These are phyloP conservation scores for Bertia moriformis DNA, from an alignment of 2,329 filamentous ascomycete species.

Conservation along the genomic window DNA sequence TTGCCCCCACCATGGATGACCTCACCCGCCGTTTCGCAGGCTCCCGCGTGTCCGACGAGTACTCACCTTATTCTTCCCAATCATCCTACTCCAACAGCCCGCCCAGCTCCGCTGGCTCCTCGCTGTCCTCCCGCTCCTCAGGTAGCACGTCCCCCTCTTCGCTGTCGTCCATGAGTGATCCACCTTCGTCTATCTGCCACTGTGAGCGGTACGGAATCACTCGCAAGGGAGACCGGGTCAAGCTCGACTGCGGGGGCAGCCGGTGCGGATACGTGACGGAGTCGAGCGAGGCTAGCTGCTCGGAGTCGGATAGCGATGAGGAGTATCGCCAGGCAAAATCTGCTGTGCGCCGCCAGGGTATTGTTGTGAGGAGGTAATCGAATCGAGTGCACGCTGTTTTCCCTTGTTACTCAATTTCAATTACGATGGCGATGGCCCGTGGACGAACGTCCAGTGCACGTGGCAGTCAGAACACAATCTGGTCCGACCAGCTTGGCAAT, in stretches of 20 bases:
- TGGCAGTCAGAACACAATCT: too few relatives aligned
- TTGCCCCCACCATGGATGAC: constrained; percentile 64
- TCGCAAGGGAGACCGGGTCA: constrained; percentile 79
- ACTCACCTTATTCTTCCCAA: constrained; percentile 33
- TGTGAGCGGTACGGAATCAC: constrained; percentile 97
- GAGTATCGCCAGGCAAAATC: constrained; percentile 37
- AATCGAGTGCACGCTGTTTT: too few relatives aligned
- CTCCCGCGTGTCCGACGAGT: constrained; percentile 35
- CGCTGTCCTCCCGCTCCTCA: constrained; percentile 50
- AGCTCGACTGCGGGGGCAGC: constrained; percentile 83
- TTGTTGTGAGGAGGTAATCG: constrained; percentile 29
- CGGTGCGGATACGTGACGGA: constrained; percentile 73
- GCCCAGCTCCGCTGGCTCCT: constrained; percentile 46
- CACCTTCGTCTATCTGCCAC: constrained; percentile 60
- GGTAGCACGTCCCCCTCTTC: constrained; percentile 63
- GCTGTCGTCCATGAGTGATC: constrained; percentile 65
- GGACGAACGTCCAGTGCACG: too few relatives aligned
- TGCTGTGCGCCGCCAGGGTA: constrained; percentile 40
- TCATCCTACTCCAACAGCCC: constrained; percentile 33
- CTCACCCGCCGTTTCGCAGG: constrained; percentile 61
- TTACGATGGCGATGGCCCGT: too few relatives aligned
- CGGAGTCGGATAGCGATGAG: constrained; percentile 40
- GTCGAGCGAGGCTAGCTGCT: constrained; percentile 42
- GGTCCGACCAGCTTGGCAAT: too few relatives aligned
- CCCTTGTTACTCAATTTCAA: too few relatives aligned